Evolutionary conservation across 2,329 filamentous ascomycete species (phyloP).

Genomic region (Cercospora zeina): DNA sequence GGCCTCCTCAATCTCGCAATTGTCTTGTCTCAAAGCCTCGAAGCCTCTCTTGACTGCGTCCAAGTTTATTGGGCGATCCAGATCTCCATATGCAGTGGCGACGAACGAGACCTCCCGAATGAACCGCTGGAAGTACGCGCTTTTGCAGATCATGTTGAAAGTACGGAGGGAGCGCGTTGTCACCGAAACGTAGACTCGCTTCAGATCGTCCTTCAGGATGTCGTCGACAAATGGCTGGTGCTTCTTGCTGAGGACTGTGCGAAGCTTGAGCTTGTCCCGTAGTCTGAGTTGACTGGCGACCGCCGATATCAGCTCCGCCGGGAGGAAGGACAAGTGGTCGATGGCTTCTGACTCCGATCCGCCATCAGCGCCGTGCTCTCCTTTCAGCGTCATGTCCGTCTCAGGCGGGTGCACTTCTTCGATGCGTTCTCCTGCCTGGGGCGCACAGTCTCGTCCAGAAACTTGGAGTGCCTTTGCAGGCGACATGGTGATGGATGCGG

Average conservation of each 20-base stretch:
- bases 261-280: neutral
- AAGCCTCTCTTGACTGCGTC: neutral
- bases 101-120: neutral
- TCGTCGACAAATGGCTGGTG: neutral
- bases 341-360: neutral
- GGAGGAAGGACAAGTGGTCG: neutral
- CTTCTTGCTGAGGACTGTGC: neutral
- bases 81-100: neutral
- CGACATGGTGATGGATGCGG: neutral
- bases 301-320: neutral
- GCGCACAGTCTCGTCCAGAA: neutral
- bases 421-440: neutral
- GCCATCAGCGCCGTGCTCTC: neutral
- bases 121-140: neutral
- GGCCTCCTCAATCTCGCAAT: neutral
- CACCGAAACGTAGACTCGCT: neutral
- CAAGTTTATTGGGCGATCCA: neutral
- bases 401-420: neutral
- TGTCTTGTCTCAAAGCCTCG: neutral
- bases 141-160: neutral
- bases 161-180: neutral
- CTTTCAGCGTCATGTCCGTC: neutral
- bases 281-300: neutral
- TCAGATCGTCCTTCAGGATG: neutral
- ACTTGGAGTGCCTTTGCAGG: neutral